Evolutionary conservation across 495 filamentous ascomycete genomes (phyloP).

Genomic region (Xylaria nigripes): DNA sequence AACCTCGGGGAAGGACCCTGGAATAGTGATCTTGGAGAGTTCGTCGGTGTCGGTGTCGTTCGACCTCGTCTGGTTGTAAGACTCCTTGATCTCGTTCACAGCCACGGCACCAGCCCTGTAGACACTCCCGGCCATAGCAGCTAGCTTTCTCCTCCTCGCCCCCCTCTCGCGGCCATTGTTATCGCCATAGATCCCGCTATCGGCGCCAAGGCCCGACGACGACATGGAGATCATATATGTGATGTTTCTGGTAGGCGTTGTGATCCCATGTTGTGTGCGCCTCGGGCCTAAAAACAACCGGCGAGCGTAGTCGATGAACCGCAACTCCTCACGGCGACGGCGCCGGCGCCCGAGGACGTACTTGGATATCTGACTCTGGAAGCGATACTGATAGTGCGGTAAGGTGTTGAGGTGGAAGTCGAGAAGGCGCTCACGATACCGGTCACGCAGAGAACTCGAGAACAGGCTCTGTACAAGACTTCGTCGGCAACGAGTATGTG

Average conservation of each 20-base stretch:
- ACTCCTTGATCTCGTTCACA: slow-evolving; percentile 83
- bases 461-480: slow-evolving; percentile 52
- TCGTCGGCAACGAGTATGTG: slow-evolving; percentile 20
- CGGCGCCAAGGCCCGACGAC: slow-evolving; percentile 16
- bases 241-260: slow-evolving; percentile 5
- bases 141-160: slow-evolving; percentile 66
- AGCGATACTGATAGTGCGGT: slow-evolving; percentile 55
- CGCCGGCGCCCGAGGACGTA: slow-evolving; percentile 60
- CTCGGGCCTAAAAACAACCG: slow-evolving; percentile 29
- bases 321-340: slow-evolving; percentile 38
- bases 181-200: slow-evolving; percentile 21
- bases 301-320: slow-evolving; percentile 45
- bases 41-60: slow-evolving; percentile 43
- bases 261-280: slow-evolving; percentile 16
- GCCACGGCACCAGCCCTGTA: slow-evolving; percentile 69
- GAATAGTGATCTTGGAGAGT: slow-evolving; percentile 49
- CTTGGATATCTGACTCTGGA: slow-evolving; percentile 67
- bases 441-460: slow-evolving; percentile 46
- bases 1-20: slow-evolving; percentile 72
- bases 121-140: slow-evolving; percentile 41
- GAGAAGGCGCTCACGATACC: slow-evolving; percentile 53
- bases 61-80: slow-evolving; percentile 68
- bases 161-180: slow-evolving; percentile 50
- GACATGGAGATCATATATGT: slow-evolving; percentile 17
- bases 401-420: slow-evolving; percentile 66